Base-by-base conservation (phyloP, 768 basidiomycete genomes). In the Pulveroboletus sp. region DNA sequence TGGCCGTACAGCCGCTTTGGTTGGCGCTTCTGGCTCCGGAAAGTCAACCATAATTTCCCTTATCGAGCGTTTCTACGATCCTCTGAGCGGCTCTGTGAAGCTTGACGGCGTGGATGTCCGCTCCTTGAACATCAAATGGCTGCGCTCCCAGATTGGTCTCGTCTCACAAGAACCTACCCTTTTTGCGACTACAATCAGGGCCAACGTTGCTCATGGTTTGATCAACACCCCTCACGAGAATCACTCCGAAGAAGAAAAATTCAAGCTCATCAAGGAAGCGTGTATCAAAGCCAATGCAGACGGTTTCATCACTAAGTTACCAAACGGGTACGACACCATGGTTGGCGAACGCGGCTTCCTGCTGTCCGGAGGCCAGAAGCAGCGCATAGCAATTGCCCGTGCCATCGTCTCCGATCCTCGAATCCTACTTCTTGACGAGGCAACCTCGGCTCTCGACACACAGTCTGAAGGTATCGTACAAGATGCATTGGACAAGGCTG, bases 41-140 rank as follows among this genome's bases (percentile, higher is more conserved):
- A 88, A 88, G 60, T 87, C 85, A 2, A 90, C 88, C 6, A 68
- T 90, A 44, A 76, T 93, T 27, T 79, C 83, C 19, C 78, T 94
- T 13, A 81, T 92, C 35, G 91, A 94, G 64, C 79, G 92, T 4
- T 94, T 94, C 73, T 94, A 94, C 60, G 92, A 95, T 61, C 88
- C 92, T 3, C 67, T 75, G 0, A 67, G 69, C 1, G 92, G 92
- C 16, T 56, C 62, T 14, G 80, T 93, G 61, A 81, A 78, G 52
- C 73, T 92, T 5, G 92, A 95, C 50, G 90, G 91, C 8, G 60
- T 76, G 20, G 75, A 94, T 58, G 57, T 94, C 58, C 84, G 77
- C 64, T 75, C 83, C 7, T 75, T 94, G 40, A 94, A 94, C 60
- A 60, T 94, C 49, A 86, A 80, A 53, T 94, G 91, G 92, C 66